Evolutionary conservation across 2,329 filamentous ascomycete genomes (phyloP).

Genomic region (Trichoderma atrobrunneum): DNA sequence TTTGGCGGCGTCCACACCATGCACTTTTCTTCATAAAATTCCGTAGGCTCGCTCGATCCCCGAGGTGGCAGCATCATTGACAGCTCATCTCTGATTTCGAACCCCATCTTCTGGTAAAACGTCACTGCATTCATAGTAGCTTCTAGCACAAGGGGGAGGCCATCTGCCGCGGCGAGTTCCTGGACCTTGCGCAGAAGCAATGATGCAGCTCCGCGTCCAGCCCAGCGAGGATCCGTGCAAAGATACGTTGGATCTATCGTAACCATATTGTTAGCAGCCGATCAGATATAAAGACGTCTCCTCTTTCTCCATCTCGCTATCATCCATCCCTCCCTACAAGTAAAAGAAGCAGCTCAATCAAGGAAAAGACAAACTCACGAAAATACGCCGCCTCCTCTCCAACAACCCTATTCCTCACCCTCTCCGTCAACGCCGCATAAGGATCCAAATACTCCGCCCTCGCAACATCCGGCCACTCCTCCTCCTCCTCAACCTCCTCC

Average conservation of each 20-base stretch:
- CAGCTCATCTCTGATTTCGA: constrained; percentile 32
- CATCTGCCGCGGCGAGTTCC: constrained; percentile 31
- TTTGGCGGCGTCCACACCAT: constrained; percentile 32
- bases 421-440: constrained; percentile 33
- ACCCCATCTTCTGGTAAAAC: constrained; percentile 40
- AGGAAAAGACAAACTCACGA: constrained; percentile 32
- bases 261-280: background rate
- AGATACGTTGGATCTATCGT: constrained; percentile 38
- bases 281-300: background rate
- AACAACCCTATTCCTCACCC: constrained; percentile 32
- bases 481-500: constrained; percentile 27
- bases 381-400: constrained; percentile 33
- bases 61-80: constrained; percentile 36
- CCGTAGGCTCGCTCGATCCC: constrained; percentile 29
- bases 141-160: constrained; percentile 38
- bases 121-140: constrained; percentile 38
- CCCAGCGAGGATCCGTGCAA: constrained; percentile 37
- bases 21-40: constrained; percentile 34
- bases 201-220: constrained; percentile 37
- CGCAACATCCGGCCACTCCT: constrained; percentile 32
- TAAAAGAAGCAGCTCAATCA: background rate
- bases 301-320: background rate
- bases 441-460: constrained; percentile 33
- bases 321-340: background rate
- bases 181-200: constrained; percentile 35